phyloP scores from a whole-genome alignment of 768 basidiomycete species.

The Tremella mesenterica region DNA sequence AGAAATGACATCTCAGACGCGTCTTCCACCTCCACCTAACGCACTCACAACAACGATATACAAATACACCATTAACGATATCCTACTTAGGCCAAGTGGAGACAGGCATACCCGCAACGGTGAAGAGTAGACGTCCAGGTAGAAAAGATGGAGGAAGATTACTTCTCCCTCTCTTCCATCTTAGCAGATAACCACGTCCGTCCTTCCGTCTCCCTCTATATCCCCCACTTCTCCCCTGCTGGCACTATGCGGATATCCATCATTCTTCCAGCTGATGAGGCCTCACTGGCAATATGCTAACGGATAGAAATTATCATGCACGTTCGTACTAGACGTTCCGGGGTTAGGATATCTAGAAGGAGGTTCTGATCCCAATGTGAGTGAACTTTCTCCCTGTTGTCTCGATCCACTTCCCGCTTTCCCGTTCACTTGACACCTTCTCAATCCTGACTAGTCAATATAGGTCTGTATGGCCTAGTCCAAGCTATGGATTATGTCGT shows the following conservation, averaged over 20 bases:
- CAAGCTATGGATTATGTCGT: too few relatives aligned
- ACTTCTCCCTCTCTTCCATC: conserved; percentile 84
- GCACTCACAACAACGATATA: too few relatives aligned
- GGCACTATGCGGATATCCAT: too few relatives aligned
- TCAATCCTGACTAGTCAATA: too few relatives aligned
- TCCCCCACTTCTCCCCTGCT: neutral
- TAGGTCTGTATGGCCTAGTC: too few relatives aligned
- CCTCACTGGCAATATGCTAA: neutral
- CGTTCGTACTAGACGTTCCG: conserved; percentile 74
- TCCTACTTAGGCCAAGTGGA: too few relatives aligned
- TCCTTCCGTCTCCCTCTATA: neutral
- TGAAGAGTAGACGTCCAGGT: neutral
- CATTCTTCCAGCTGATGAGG: neutral
- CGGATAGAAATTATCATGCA: conserved; percentile 79
- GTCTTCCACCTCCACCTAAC: too few relatives aligned
- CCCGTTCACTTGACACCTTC: too few relatives aligned
- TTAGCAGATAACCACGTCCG: conserved; percentile 74
- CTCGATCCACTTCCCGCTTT: neutral
- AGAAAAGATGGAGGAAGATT: conserved; percentile 70
- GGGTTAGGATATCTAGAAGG: conserved; percentile 85
- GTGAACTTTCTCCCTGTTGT: conserved; percentile 28
- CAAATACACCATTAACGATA: too few relatives aligned
- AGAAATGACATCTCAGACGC: too few relatives aligned
- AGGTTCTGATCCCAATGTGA: conserved; percentile 71
- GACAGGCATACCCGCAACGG: too few relatives aligned